Base-by-base conservation (phyloP, 2,329 filamentous ascomycete species). In the Chaetomium globosum region DNA sequence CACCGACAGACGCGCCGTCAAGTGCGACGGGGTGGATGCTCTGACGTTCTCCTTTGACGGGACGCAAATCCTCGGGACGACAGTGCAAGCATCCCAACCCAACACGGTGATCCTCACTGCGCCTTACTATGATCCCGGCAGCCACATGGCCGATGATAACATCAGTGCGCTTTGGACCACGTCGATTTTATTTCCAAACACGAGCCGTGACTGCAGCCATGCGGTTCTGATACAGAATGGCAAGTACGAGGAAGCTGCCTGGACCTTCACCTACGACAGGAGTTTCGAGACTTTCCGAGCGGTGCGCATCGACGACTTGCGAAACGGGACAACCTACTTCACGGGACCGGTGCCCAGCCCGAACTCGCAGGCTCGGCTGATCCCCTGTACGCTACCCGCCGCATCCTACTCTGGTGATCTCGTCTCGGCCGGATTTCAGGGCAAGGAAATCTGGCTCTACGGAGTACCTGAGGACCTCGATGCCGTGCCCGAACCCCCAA, bases 81-180 rank as follows among this genome's bases (percentile, higher is more conserved):
- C 90, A 0, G 80, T 86, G 10, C 83, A 88, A 69, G 85, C 85
- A 7, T 80, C 83, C 33, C 85, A 86, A 43, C 86, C 89, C 3
- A 89, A 84, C 71, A 90, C 91, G 0, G 89, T 94, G 49, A 87
- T 92, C 57, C 82, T 95, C 39, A 92, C 90, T 0, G 90, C 90
- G 0, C 91, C 91, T 1, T 93, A 93, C 73, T 92, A 91, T 74
- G 88, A 91, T 51, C 90, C 87, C 0, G 88, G 88, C 43, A 86
- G 85, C 69, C 82, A 87, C 58, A 81, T 89, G 68, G 83, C 81
- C 13, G 87, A 89, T 65, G 86, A 91, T 65, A 84, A 87, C 67
- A 83, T 92, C 67, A 90, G 88, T 74, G 85, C 88, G 28, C 83
- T 94, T 73, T 95, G 91, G 91, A 94, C 91, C 7, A 92, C 90